phyloP scores from a whole-genome alignment of 1,284 basidiomycete species.

The Cryptococcus sp. region DNA sequence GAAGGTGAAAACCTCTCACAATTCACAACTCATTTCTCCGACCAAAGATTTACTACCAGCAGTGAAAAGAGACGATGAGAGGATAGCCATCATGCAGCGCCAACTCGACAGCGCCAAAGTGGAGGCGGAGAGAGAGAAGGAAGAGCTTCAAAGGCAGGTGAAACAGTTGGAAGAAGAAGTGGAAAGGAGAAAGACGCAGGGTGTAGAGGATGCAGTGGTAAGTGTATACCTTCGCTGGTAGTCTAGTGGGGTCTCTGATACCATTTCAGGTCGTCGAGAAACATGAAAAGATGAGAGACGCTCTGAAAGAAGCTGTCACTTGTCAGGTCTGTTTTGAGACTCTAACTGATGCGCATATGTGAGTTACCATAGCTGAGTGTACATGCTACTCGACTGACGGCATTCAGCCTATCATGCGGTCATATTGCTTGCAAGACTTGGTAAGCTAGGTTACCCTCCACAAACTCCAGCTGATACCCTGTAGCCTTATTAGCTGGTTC shows the following conservation, averaged over 20 bases:
- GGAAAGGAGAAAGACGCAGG: background rate
- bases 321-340: slow-evolving; percentile 42
- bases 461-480: background rate
- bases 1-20: background rate
- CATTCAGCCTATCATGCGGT: slow-evolving; percentile 38
- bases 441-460: slow-evolving; percentile 13
- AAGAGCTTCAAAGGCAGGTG: slow-evolving; percentile 4
- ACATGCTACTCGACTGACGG: background rate
- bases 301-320: slow-evolving; percentile 29
- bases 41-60: background rate
- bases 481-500: slow-evolving; percentile 40
- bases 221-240: background rate
- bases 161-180: slow-evolving; percentile 5
- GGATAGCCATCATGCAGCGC: background rate
- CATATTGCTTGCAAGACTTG: slow-evolving; percentile 42
- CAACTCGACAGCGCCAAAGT: background rate
- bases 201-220: background rate
- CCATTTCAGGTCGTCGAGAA: slow-evolving; percentile 16
- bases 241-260: background rate
- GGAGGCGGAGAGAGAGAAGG: slow-evolving; percentile 5
- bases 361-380: slow-evolving; percentile 6
- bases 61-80: background rate
- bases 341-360: slow-evolving; percentile 43
- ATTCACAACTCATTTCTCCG: background rate
- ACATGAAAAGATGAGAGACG: slow-evolving; percentile 24